Conservation (phyloP, 2,329 filamentous ascomycete species). For the Aaosphaeria arxii region DNA sequence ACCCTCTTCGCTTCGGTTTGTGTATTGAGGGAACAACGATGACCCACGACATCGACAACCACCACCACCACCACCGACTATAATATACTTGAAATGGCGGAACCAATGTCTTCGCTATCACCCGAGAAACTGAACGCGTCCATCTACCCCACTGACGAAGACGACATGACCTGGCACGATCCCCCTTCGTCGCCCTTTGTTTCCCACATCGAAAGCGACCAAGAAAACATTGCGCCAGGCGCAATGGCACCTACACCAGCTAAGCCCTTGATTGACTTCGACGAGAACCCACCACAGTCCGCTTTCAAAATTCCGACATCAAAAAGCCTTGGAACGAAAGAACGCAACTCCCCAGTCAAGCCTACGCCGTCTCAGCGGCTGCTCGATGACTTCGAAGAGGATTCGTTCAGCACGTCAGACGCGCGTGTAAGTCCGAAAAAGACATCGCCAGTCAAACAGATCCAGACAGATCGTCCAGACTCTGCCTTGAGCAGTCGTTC, state of each 20-base stretch:
- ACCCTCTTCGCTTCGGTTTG: too few relatives aligned
- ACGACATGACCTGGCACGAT: conserved; percentile 39
- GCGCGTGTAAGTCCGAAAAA: conserved; percentile 19
- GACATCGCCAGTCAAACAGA: conserved; percentile 22
- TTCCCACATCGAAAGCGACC: conserved; percentile 40
- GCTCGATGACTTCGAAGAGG: conserved; percentile 23
- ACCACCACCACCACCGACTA: neutral
- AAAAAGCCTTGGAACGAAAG: conserved; percentile 25
- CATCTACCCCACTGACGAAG: conserved; percentile 19
- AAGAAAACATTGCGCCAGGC: conserved; percentile 34
- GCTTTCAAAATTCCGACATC: conserved; percentile 29
- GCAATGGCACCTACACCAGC: conserved; percentile 17
- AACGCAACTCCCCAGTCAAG: conserved; percentile 28
- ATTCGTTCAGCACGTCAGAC: conserved; percentile 4
- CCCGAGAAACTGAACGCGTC: conserved; percentile 27
- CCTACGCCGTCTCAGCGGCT: conserved; percentile 26
- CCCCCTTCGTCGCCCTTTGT: conserved; percentile 49
- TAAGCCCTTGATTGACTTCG: conserved; percentile 16
- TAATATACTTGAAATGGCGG: conserved; percentile 16
- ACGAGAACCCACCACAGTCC: conserved; percentile 26
- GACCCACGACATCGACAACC: too few relatives aligned
- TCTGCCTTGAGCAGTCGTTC: conserved; percentile 24
- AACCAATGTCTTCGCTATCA: conserved; percentile 29
- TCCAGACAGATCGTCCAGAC: conserved; percentile 16
- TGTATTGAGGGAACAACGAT: too few relatives aligned